Percentiles rank a stretch among this genome's conserved stretches.
These are phyloP conservation scores for Aspergillus amoenus DNA, from an alignment of 2,329 filamentous ascomycete species.

Conservation along the genomic window DNA sequence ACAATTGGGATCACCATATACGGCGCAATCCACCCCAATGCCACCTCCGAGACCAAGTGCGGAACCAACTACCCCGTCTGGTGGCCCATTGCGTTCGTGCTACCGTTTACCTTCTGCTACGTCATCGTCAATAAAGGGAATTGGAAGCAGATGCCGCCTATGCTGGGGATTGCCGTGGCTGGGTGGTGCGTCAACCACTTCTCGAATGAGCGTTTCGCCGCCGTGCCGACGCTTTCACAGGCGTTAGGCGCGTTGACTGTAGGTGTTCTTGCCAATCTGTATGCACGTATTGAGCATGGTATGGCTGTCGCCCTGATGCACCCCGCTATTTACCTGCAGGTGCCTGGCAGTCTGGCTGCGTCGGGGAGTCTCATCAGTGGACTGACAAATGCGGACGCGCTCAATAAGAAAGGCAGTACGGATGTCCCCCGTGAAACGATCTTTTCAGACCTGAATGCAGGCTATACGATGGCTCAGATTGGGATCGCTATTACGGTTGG, in stretches of 20 bases:
- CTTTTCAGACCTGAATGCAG: constrained; percentile 33
- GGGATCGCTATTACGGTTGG: constrained; percentile 48
- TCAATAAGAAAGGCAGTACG: too few species aligned
- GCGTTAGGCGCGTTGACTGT: constrained; percentile 74
- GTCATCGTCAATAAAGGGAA: constrained; percentile 79
- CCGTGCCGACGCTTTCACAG: constrained; percentile 71
- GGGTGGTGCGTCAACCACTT: constrained; percentile 77
- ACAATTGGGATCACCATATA: constrained; percentile 66
- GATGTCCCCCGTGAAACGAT: constrained; percentile 3
- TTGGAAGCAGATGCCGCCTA: constrained; percentile 72
- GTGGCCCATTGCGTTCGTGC: constrained; percentile 51
- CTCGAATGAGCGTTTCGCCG: constrained; percentile 64
- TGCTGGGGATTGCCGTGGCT: constrained; percentile 69
- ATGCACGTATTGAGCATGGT: constrained; percentile 69
- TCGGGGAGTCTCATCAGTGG: constrained; percentile 50
- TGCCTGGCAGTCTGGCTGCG: constrained; percentile 58
- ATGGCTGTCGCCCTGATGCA: constrained; percentile 81
- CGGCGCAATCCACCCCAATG: constrained; percentile 58
- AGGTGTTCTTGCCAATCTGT: constrained; percentile 74
- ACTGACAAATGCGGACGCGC: constrained; percentile 2
- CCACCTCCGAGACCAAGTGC: constrained; percentile 48
- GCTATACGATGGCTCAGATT: constrained; percentile 47
- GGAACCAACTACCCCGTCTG: constrained; percentile 27
- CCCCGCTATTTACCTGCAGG: constrained; percentile 75
- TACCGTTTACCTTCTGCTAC: constrained; percentile 71